These are phyloP conservation scores for Claviceps africana DNA, from an alignment of 2,329 filamentous ascomycete species.

Conservation along the genomic window DNA sequence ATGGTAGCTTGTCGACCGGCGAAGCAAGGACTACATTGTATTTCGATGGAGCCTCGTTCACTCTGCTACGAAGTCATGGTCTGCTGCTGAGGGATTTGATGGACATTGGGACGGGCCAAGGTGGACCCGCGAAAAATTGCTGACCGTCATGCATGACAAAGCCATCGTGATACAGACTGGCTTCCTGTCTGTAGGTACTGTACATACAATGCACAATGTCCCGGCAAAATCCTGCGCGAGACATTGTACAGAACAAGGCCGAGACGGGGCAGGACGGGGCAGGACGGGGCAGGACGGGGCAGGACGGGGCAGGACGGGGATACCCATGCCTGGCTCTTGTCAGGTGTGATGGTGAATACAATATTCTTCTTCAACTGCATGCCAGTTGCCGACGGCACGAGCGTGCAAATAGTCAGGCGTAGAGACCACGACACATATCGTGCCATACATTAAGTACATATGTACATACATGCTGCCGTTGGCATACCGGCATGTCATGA, in stretches of 20 bases:
- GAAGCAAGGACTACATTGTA: background rate
- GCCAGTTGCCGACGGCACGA: background rate
- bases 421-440: too few relatives aligned
- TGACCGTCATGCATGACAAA: background rate
- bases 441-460: too few relatives aligned
- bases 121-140: background rate
- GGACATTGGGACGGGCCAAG: background rate
- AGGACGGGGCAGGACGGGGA: too few relatives aligned
- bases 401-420: too few relatives aligned
- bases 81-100: background rate
- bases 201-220: too few relatives aligned
- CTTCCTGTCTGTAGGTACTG: too few relatives aligned
- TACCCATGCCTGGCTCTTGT: background rate
- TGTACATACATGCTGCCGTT: too few relatives aligned
- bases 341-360: background rate
- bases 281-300: too few relatives aligned
- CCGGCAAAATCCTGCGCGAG: background rate
- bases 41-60: background rate
- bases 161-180: background rate
- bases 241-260: background rate
- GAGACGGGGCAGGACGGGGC: background rate
- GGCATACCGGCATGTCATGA: too few relatives aligned
- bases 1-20: too few relatives aligned
- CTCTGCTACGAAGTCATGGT: background rate
- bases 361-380: background rate